These are phyloP conservation scores for Astraeus odoratus DNA, from an alignment of 768 basidiomycete species.

Conservation along the genomic window DNA sequence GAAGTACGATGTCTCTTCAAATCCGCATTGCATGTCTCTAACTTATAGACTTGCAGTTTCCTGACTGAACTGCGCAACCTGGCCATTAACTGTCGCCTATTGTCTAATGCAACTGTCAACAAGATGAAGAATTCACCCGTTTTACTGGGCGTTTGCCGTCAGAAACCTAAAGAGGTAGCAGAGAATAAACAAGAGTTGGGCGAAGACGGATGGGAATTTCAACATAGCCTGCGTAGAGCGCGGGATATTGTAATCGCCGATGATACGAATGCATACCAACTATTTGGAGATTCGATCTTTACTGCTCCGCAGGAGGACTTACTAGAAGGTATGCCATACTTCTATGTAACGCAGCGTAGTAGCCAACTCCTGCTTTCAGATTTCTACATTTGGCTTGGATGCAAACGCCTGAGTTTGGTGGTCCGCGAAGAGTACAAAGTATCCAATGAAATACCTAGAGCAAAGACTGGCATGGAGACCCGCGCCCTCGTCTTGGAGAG, in stretches of 20 bases:
- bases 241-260: slow-evolving; percentile 78
- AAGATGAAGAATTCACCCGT: slow-evolving; percentile 69
- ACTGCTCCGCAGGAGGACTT: slow-evolving; percentile 86
- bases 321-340: slow-evolving; percentile 63
- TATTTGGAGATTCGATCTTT: slow-evolving; percentile 72
- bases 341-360: background rate
- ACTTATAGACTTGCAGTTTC: slow-evolving; percentile 53
- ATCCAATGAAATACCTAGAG: slow-evolving; percentile 41
- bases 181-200: slow-evolving; percentile 33
- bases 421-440: slow-evolving; percentile 75
- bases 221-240: slow-evolving; percentile 66
- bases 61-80: slow-evolving; percentile 78
- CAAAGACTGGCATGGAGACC: slow-evolving; percentile 43
- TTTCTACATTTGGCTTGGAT: slow-evolving; percentile 76
- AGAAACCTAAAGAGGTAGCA: slow-evolving; percentile 25
- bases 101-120: slow-evolving; percentile 39
- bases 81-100: slow-evolving; percentile 61
- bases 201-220: slow-evolving; percentile 68
- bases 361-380: slow-evolving; percentile 28
- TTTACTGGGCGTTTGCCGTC: slow-evolving; percentile 67
- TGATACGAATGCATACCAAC: slow-evolving; percentile 72
- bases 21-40: background rate
- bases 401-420: slow-evolving; percentile 59
- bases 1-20: slow-evolving; percentile 39
- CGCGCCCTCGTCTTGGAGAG: slow-evolving; percentile 70